phyloP scores from a whole-genome alignment of 2,329 filamentous ascomycete species.

The Clathrospora elynae region DNA sequence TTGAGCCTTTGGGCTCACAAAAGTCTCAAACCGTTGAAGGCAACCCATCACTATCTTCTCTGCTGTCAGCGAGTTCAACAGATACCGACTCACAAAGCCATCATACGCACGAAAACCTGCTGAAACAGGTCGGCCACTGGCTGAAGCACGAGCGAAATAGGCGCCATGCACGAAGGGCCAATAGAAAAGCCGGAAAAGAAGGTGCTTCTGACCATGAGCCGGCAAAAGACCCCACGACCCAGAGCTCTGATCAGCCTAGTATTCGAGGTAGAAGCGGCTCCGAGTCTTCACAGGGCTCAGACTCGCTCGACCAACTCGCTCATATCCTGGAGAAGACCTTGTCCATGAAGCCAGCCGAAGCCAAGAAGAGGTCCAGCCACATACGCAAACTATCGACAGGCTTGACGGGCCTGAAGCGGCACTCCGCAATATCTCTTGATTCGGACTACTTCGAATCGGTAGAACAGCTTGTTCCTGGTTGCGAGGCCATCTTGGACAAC shows the following conservation, averaged over 20 bases:
- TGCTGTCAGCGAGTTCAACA: slow-evolving; percentile 38
- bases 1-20: slow-evolving; percentile 37
- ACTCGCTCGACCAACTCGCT: slow-evolving; percentile 80
- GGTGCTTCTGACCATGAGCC: slow-evolving; percentile 5
- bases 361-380: slow-evolving; percentile 38
- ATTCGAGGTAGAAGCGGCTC: slow-evolving; percentile 57
- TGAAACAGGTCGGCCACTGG: slow-evolving; percentile 82
- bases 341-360: slow-evolving; percentile 47
- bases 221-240: slow-evolving; percentile 6
- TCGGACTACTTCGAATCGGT: slow-evolving; percentile 79
- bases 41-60: slow-evolving; percentile 39
- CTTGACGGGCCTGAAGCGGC: slow-evolving; percentile 47
- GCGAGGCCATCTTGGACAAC: slow-evolving; percentile 86
- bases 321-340: slow-evolving; percentile 75
- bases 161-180: slow-evolving; percentile 61
- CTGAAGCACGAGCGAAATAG: slow-evolving; percentile 77
- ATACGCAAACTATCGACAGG: slow-evolving; percentile 39
- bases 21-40: slow-evolving; percentile 28
- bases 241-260: slow-evolving; percentile 11
- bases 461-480: slow-evolving; percentile 82
- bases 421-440: slow-evolving; percentile 71
- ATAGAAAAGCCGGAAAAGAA: slow-evolving; percentile 57
- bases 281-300: slow-evolving; percentile 66
- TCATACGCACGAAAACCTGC: slow-evolving; percentile 52
- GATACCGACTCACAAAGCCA: slow-evolving; percentile 25